Evolutionary conservation across 2,329 filamentous ascomycete genomes (phyloP).

Genomic region (Aspergillus terreus): DNA sequence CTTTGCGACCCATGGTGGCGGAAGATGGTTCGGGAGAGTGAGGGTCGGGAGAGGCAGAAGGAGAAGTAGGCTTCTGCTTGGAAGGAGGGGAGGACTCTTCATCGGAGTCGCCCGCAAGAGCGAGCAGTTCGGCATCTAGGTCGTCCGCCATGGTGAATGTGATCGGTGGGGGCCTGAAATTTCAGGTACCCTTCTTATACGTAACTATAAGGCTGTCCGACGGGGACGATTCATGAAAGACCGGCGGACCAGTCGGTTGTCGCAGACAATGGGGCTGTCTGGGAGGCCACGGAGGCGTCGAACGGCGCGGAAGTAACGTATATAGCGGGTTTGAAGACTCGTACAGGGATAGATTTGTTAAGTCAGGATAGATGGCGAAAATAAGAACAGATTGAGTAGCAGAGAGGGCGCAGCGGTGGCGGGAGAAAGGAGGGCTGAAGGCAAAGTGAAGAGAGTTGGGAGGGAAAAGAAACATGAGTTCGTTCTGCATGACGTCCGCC

Average conservation of each 20-base stretch:
- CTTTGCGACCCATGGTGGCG: conserved; percentile 48
- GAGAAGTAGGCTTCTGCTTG: conserved; percentile 55
- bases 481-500: conserved; percentile 30
- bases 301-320: conserved; percentile 6
- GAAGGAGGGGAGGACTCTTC: conserved; percentile 52
- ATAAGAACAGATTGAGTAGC: not conserved
- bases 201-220: not conserved
- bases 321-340: conserved; percentile 9
- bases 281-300: conserved; percentile 7
- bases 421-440: conserved; percentile 7
- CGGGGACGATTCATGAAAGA: not conserved
- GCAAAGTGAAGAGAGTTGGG: conserved; percentile 10
- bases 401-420: not conserved
- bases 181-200: conserved; percentile 3
- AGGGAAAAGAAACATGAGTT: conserved; percentile 15
- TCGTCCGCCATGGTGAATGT: conserved; percentile 66
- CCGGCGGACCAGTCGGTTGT: not conserved
- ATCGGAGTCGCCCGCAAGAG: conserved; percentile 70
- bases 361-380: not conserved
- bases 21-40: conserved; percentile 40
- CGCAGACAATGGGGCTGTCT: conserved; percentile 16
- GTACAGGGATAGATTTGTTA: not conserved
- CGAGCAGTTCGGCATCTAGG: conserved; percentile 89
- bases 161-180: conserved; percentile 7
- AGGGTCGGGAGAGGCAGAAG: conserved; percentile 50